These are phyloP conservation scores for Aegilops tauschii DNA, from an alignment of 176 grass and related monocot species.

Conservation along the genomic window DNA sequence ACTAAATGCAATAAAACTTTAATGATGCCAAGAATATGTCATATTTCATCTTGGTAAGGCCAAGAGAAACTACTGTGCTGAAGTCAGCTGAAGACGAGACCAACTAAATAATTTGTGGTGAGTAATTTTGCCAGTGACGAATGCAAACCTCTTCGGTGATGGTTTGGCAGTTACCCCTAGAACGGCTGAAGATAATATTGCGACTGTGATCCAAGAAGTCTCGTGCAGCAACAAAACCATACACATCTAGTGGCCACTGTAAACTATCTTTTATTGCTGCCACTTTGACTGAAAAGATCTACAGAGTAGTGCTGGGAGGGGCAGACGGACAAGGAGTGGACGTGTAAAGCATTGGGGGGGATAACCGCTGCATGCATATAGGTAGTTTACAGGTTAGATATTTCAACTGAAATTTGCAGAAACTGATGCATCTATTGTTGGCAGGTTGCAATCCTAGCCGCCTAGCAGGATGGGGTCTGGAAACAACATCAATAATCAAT, in stretches of 20 bases:
- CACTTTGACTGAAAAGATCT: slow-evolving; percentile 1
- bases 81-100: not conserved
- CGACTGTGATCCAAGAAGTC: not conserved
- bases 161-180: not conserved
- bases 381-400: not conserved
- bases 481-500: not conserved
- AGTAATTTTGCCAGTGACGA: not conserved
- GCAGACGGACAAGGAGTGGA: not conserved
- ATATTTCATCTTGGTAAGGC: not conserved
- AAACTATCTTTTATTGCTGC: not conserved
- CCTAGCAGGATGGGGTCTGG: not conserved
- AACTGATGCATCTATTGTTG: not conserved
- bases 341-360: not conserved
- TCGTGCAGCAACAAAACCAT: not conserved
- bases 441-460: not conserved
- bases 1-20: not conserved
- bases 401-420: not conserved
- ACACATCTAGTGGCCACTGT: slow-evolving; percentile 10
- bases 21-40: not conserved
- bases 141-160: not conserved
- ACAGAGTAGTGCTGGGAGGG: not conserved
- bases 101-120: not conserved
- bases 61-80: not conserved
- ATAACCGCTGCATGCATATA: not conserved
- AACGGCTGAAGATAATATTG: not conserved